Evolutionary conservation across 257 asterid species (phyloP).

Genomic region (Nicotiana knightiana): DNA sequence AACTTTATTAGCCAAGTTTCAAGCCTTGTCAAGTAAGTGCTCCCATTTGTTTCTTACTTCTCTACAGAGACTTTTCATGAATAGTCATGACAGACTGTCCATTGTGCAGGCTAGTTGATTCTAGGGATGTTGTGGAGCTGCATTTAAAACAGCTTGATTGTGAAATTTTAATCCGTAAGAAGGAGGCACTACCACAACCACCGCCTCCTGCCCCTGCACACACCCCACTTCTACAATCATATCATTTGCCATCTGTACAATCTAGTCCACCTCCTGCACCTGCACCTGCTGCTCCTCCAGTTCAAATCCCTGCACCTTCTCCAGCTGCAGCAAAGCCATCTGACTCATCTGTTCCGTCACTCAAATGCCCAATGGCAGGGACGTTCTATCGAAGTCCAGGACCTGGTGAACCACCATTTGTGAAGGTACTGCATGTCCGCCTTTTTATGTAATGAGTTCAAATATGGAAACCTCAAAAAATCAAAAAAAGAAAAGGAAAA

Average conservation of each 20-base stretch:
- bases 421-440: constrained; percentile 44
- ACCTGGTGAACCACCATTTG: constrained; percentile 82
- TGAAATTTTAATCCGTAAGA: constrained; percentile 74
- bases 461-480: neutral
- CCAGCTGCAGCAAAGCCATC: constrained; percentile 44
- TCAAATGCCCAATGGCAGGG: constrained; percentile 91
- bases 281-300: constrained; percentile 37
- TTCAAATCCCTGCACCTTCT: constrained; percentile 37
- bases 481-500: neutral
- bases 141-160: constrained; percentile 68
- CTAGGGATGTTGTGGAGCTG: constrained; percentile 79
- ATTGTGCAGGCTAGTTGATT: constrained; percentile 74
- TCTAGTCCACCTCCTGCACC: constrained; percentile 26
- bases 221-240: constrained; percentile 29
- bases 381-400: constrained; percentile 76
- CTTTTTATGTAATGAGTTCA: neutral
- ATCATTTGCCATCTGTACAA: constrained; percentile 37
- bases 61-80: neutral
- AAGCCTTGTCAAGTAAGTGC: constrained; percentile 67
- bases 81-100: constrained; percentile 16
- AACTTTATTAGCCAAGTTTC: constrained; percentile 73
- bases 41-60: constrained; percentile 12
- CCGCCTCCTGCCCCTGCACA: constrained; percentile 42
- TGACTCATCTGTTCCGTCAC: constrained; percentile 63
- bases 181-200: constrained; percentile 76